Conservation (phyloP, 306 rosid genomes). For the Sesbania bispinosa region DNA sequence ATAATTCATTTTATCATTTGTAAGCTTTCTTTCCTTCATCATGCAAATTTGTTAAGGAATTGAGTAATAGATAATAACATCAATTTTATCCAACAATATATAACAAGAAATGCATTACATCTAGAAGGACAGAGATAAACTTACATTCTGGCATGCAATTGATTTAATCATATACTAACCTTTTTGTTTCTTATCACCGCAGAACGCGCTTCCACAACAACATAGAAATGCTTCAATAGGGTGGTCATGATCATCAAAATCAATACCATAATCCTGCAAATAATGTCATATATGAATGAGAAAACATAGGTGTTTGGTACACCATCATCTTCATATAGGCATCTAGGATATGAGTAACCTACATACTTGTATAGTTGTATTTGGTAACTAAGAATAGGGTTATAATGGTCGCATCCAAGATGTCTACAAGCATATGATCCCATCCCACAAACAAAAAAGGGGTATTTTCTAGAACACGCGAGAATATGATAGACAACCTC, state of each 20-base stretch:
- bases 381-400: background rate
- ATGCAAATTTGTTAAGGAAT: too few species aligned
- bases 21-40: too few species aligned
- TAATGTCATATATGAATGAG: conserved; percentile 9
- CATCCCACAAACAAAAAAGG: background rate
- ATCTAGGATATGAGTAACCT: background rate
- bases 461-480: too few species aligned
- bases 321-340: background rate
- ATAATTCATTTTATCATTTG: too few species aligned
- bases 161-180: too few species aligned
- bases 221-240: conserved; percentile 80
- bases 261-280: conserved; percentile 83
- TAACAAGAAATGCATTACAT: too few species aligned
- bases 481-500: too few species aligned
- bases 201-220: conserved; percentile 61
- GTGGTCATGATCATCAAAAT: conserved; percentile 69
- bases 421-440: background rate
- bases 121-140: too few species aligned
- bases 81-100: too few species aligned
- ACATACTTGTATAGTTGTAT: too few species aligned
- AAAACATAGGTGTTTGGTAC: background rate
- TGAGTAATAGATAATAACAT: too few species aligned
- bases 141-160: too few species aligned
- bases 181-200: conserved; percentile 53
- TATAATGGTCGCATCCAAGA: background rate